These are phyloP conservation scores for Kwoniella sp. DNA, from an alignment of 768 basidiomycete genomes.

Conservation along the genomic window DNA sequence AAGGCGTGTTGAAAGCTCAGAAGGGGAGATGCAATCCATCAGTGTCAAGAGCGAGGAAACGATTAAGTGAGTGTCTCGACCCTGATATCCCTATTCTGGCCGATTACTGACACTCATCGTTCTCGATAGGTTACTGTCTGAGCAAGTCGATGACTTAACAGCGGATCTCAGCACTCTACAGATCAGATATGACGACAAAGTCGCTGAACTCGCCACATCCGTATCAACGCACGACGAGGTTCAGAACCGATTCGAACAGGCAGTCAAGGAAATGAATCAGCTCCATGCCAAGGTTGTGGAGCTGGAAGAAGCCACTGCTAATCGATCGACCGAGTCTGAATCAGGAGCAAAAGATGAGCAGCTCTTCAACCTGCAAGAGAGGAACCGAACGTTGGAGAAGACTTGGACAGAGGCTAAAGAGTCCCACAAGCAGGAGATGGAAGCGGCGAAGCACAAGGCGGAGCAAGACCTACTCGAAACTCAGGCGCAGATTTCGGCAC, in stretches of 20 bases:
- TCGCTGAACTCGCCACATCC: slow-evolving; percentile 5
- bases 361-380: slow-evolving; percentile 37
- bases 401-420: neutral
- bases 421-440: slow-evolving; percentile 18
- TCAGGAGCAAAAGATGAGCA: slow-evolving; percentile 40
- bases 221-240: slow-evolving; percentile 26
- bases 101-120: neutral
- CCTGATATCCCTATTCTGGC: neutral
- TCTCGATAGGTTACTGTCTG: slow-evolving; percentile 5
- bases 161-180: slow-evolving; percentile 23
- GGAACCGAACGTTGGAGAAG: slow-evolving; percentile 7
- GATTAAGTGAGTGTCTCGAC: neutral
- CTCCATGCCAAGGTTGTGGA: slow-evolving; percentile 29
- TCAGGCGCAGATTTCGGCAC: neutral
- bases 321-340: slow-evolving; percentile 50
- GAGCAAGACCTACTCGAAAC: slow-evolving; percentile 17
- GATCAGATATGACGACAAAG: slow-evolving; percentile 22
- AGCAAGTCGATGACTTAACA: slow-evolving; percentile 22
- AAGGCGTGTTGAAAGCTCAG: neutral
- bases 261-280: slow-evolving; percentile 15
- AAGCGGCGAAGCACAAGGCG: slow-evolving; percentile 11
- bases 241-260: slow-evolving; percentile 29
- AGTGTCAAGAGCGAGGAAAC: neutral
- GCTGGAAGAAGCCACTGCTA: slow-evolving; percentile 34
- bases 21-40: neutral